phyloP scores from a whole-genome alignment of 257 asterid genomes.

The Eustoma russellianum region DNA sequence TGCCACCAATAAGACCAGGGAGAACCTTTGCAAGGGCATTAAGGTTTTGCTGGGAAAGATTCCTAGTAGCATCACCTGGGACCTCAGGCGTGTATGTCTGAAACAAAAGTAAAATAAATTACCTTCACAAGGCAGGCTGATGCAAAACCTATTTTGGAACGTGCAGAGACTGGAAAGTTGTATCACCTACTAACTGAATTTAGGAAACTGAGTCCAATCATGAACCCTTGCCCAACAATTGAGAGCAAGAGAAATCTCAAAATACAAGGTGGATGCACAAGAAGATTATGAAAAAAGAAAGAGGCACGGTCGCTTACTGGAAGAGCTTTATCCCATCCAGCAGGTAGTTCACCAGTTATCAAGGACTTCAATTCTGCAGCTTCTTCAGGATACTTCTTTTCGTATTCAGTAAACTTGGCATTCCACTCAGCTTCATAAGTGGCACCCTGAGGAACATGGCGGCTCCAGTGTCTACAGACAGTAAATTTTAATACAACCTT shows the following conservation, averaged over 20 bases:
- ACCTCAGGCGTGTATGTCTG: slow-evolving; percentile 63
- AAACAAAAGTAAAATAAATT: slow-evolving; percentile 3
- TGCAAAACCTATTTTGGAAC: neutral
- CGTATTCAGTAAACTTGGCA: slow-evolving; percentile 75
- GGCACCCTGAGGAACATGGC: slow-evolving; percentile 73
- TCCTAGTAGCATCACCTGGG: slow-evolving; percentile 63
- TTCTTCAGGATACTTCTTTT: slow-evolving; percentile 72
- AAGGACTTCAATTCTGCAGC: slow-evolving; percentile 57
- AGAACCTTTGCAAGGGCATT: slow-evolving; percentile 72
- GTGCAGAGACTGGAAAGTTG: no score
- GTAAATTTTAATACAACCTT: slow-evolving; percentile 14
- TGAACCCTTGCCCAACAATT: neutral
- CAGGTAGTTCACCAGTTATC: slow-evolving; percentile 44
- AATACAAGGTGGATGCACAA: neutral
- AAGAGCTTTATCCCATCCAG: slow-evolving; percentile 77
- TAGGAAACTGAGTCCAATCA: neutral
- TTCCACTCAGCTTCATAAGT: slow-evolving; percentile 87
- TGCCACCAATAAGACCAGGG: slow-evolving; percentile 82
- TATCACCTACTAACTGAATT: neutral
- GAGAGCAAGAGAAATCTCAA: neutral
- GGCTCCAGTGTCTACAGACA: slow-evolving; percentile 78
- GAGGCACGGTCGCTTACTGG: slow-evolving; percentile 43
- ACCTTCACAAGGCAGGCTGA: neutral
- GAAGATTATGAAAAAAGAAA: neutral
- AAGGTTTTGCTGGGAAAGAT: slow-evolving; percentile 52